These are phyloP conservation scores for Linum usitatissimum DNA, from an alignment of 345 rosid genomes.

Conservation along the genomic window DNA sequence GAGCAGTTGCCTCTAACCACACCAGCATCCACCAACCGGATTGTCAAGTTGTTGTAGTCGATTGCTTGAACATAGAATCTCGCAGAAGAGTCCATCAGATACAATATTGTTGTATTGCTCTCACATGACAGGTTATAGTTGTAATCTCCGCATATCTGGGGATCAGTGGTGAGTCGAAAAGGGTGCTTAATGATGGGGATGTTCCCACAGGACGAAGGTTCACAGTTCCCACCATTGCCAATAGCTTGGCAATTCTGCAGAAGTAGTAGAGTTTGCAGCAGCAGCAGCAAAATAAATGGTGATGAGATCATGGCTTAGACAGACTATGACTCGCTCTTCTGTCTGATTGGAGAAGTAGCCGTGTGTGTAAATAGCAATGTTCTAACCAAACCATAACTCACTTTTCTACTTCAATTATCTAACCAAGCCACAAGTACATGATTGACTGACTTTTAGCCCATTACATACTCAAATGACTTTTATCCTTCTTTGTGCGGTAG, in stretches of 20 bases:
- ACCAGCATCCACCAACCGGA: constrained; percentile 15
- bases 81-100: constrained; percentile 4
- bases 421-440: no score
- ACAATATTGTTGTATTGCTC: constrained; percentile 13
- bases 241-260: background rate
- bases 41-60: constrained; percentile 8
- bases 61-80: constrained; percentile 16
- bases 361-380: no score
- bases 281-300: background rate
- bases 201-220: constrained; percentile 20
- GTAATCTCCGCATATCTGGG: constrained; percentile 8
- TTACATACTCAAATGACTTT: no score
- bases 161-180: constrained; percentile 17
- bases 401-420: no score
- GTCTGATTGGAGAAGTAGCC: no score
- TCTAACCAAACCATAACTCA: no score
- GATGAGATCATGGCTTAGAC: no score
- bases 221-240: background rate
- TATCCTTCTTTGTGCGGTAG: no score
- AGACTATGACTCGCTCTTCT: no score
- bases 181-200: constrained; percentile 21
- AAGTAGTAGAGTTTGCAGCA: background rate
- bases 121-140: constrained; percentile 16
- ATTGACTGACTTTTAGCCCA: no score
- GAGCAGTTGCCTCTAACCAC: constrained; percentile 11